Percentiles rank a stretch among this genome's conserved stretches.
These are phyloP conservation scores for Colletotrichum karsti DNA, from an alignment of 2,329 filamentous ascomycete species.

Conservation along the genomic window DNA sequence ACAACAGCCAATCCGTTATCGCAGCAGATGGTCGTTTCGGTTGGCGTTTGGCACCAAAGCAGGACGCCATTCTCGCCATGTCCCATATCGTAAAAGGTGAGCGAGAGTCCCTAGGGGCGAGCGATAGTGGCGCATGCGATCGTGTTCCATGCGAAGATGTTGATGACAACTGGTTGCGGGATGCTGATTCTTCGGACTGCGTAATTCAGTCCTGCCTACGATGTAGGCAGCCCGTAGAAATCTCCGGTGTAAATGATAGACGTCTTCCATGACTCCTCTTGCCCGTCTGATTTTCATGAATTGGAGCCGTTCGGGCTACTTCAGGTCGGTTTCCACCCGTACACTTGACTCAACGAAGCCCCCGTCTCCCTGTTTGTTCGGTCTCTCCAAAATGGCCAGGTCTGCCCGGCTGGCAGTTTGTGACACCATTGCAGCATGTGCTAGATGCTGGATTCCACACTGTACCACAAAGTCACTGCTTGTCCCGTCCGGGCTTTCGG, in stretches of 20 bases:
- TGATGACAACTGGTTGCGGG: background rate
- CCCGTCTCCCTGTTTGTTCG: background rate
- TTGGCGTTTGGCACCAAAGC: background rate
- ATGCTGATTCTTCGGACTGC: too few relatives aligned
- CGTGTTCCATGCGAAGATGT: too few relatives aligned
- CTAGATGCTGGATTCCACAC: background rate
- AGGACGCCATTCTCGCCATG: background rate
- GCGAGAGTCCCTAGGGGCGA: too few relatives aligned
- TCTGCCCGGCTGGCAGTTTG: slow-evolving; percentile 1
- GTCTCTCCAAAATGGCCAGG: slow-evolving; percentile 2
- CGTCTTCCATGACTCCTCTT: background rate
- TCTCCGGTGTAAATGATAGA: background rate
- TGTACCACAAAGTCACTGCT: slow-evolving; percentile 4
- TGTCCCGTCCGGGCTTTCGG: background rate
- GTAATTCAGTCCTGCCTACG: too few relatives aligned
- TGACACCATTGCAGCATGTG: background rate
- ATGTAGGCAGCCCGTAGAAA: background rate
- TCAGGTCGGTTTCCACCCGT: background rate
- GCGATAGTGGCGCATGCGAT: too few relatives aligned
- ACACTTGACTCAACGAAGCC: background rate
- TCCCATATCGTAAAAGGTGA: background rate
- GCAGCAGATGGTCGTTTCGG: background rate
- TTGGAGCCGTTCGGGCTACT: background rate
- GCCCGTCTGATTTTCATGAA: background rate
- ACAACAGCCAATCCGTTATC: background rate